These are phyloP conservation scores for Diaporthe nobilis DNA, from an alignment of 2,329 filamentous ascomycete species.

Conservation along the genomic window DNA sequence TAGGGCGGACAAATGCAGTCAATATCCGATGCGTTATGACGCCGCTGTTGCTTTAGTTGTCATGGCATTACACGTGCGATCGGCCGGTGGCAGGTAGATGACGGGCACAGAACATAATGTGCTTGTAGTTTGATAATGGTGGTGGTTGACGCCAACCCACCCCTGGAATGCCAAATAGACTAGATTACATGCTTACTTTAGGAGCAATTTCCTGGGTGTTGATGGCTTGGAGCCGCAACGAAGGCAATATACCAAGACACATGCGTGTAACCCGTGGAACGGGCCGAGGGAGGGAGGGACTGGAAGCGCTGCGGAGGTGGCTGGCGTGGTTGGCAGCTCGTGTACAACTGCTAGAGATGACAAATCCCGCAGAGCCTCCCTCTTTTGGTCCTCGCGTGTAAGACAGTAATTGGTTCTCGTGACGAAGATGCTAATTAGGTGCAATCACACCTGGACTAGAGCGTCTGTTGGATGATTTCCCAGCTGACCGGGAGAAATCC, in stretches of 20 bases:
- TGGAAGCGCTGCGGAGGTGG: slow-evolving; percentile 11
- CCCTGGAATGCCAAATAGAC: neutral
- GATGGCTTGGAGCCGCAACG: neutral
- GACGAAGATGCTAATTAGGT: neutral
- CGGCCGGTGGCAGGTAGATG: neutral
- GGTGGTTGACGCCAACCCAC: neutral
- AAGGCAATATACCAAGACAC: neutral
- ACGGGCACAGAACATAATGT: neutral
- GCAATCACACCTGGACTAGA: neutral
- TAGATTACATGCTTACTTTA: neutral
- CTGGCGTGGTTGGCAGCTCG: slow-evolving; percentile 3
- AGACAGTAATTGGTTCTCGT: neutral
- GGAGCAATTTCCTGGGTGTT: neutral
- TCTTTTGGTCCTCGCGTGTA: neutral
- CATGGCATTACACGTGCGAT: neutral
- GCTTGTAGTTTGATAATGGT: no score
- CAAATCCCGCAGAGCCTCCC: slow-evolving; percentile 12
- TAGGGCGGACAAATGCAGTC: neutral
- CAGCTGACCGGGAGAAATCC: slow-evolving; percentile 5
- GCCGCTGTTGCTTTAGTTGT: neutral
- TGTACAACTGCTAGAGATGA: neutral
- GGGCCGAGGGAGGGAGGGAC: slow-evolving; percentile 10
- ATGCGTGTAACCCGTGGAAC: neutral
- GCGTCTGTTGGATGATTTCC: neutral
- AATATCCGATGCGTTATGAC: neutral